Evolutionary conservation across 1,139 yeast species (phyloP).

Genomic region (Kluyveromyces marxianus): DNA sequence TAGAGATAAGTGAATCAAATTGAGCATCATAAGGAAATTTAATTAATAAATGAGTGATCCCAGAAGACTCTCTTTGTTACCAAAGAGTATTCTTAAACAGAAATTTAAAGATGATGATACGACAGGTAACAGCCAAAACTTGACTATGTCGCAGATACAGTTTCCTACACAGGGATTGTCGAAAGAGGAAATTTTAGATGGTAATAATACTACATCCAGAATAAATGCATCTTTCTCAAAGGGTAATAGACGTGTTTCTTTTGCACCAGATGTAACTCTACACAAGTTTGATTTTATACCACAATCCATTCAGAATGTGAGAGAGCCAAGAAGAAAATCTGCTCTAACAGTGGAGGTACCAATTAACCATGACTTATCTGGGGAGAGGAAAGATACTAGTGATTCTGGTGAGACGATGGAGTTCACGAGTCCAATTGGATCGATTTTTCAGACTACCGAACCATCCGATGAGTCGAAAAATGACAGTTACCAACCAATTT

Average conservation of each 20-base stretch:
- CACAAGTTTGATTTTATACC: slow-evolving; percentile 55
- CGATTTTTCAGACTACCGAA: background rate
- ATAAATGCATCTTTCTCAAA: slow-evolving; percentile 17
- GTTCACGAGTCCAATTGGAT: slow-evolving; percentile 11
- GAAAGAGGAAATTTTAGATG: slow-evolving; percentile 13
- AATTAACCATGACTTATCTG: background rate
- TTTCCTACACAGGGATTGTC: slow-evolving; percentile 10
- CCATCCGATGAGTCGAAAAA: background rate
- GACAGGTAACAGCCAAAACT: slow-evolving; percentile 25
- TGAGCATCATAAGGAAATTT: background rate
- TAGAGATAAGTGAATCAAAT: background rate
- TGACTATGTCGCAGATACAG: slow-evolving; percentile 12
- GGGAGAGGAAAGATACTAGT: background rate
- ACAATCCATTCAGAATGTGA: slow-evolving; percentile 27
- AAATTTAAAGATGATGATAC: slow-evolving; percentile 14
- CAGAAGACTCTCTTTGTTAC: slow-evolving; percentile 34
- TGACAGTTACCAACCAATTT: slow-evolving; percentile 7
- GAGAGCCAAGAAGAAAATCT: slow-evolving; percentile 28
- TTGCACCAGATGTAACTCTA: slow-evolving; percentile 69
- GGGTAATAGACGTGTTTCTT: slow-evolving; percentile 49
- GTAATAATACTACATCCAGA: slow-evolving; percentile 26
- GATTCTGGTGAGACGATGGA: slow-evolving; percentile 14
- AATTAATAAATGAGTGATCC: background rate
- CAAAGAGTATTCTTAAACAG: slow-evolving; percentile 34
- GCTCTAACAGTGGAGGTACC: background rate